A percentile compares a stretch with the other conserved stretches of the same genome.
phyloP scores from a whole-genome alignment of 2,329 filamentous ascomycete genomes.

The Colletotrichum paranaense region DNA sequence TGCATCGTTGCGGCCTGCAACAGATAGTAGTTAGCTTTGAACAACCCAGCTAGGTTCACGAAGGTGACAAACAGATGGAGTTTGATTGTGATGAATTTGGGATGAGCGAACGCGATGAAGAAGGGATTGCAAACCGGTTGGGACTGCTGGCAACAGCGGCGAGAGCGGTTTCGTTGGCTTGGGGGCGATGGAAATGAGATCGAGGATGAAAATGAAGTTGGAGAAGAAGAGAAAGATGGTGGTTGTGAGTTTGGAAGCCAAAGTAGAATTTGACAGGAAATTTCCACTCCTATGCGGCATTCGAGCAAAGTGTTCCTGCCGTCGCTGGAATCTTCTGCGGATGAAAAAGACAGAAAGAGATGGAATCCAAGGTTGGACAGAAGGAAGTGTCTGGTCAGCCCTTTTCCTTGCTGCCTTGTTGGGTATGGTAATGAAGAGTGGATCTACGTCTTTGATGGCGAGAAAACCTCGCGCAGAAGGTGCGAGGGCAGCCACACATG shows the following conservation, averaged over 20 bases:
- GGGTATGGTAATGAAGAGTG: background rate
- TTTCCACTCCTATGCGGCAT: background rate
- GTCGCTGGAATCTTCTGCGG: background rate
- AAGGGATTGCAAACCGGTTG: background rate
- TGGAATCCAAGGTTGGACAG: background rate
- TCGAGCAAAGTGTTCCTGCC: background rate
- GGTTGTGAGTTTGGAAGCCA: background rate
- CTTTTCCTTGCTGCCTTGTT: background rate
- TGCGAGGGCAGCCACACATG: background rate
- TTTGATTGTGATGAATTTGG: background rate
- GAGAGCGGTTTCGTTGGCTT: background rate
- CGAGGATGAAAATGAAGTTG: background rate
- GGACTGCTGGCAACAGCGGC: background rate
- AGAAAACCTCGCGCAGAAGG: background rate
- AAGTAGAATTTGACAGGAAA: background rate
- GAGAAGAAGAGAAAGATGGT: background rate
- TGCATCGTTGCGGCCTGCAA: background rate
- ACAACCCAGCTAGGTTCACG: background rate
- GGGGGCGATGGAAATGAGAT: background rate
- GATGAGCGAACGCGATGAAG: background rate
- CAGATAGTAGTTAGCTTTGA: background rate
- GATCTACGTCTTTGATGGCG: background rate
- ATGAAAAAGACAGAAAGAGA: background rate
- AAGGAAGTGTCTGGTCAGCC: background rate
- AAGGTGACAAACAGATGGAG: background rate